Conservation (phyloP, 352 stramenopile species). For the Globisporangium sylvaticum region DNA sequence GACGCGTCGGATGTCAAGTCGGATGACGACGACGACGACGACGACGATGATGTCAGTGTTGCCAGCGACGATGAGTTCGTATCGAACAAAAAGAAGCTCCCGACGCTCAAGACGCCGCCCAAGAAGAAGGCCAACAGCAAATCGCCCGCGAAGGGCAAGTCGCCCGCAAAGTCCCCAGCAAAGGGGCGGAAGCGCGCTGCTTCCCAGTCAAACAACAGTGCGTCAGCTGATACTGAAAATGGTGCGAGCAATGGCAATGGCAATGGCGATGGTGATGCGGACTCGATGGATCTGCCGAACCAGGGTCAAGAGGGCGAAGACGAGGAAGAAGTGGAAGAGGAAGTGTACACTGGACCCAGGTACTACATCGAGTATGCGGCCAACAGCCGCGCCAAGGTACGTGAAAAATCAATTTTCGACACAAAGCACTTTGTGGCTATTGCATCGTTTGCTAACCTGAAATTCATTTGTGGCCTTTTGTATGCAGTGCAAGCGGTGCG, state of each 20-base stretch:
- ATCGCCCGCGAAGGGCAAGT: constrained; percentile 9
- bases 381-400: constrained; percentile 57
- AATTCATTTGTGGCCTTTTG: background rate
- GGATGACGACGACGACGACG: constrained; percentile 25
- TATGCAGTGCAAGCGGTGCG: constrained; percentile 65
- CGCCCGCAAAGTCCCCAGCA: constrained; percentile 3
- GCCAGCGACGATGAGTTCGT: constrained; percentile 33
- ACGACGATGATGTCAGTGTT: constrained; percentile 12
- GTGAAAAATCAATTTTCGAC: background rate
- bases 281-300: constrained; percentile 36
- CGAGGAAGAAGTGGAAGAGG: constrained; percentile 28
- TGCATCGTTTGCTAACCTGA: background rate
- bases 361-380: constrained; percentile 72
- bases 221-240: background rate
- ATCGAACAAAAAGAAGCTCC: constrained; percentile 16
- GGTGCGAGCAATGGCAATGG: constrained; percentile 3
- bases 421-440: background rate
- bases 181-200: background rate
- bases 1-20: background rate
- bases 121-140: constrained; percentile 15
- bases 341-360: constrained; percentile 41
- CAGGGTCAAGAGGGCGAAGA: constrained; percentile 18
- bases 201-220: background rate
- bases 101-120: constrained; percentile 10
- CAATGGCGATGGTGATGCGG: constrained; percentile 21